Conservation (phyloP, 1,284 basidiomycete genomes). For the Microbotryum intermedium region DNA sequence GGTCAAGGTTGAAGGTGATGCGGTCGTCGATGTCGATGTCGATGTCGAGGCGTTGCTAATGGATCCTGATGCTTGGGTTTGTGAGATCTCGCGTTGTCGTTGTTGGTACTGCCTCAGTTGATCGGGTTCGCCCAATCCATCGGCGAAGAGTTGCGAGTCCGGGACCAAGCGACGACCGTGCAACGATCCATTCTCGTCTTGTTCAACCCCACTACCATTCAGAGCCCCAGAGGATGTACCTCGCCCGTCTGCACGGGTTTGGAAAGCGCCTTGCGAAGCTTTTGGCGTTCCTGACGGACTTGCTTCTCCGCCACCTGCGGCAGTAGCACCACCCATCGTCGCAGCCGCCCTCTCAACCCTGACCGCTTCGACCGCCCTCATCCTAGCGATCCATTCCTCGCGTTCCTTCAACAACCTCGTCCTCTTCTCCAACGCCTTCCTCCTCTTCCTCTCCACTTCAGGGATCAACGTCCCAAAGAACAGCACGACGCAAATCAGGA, state of each 20-base stretch:
- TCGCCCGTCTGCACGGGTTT: too few relatives aligned
- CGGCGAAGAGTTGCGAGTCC: constrained; percentile 18
- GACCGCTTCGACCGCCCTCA: not conserved
- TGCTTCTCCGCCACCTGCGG: not conserved
- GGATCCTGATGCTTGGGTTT: not conserved
- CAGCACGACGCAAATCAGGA: constrained; percentile 21
- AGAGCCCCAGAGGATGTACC: too few relatives aligned
- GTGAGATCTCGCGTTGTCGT: not conserved
- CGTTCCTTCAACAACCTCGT: constrained; percentile 30
- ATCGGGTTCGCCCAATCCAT: constrained; percentile 8
- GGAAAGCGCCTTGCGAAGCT: too few relatives aligned
- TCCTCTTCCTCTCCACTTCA: constrained; percentile 34
- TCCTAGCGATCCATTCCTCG: constrained; percentile 4
- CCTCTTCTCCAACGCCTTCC: constrained; percentile 34
- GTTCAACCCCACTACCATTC: too few relatives aligned
- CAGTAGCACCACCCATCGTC: not conserved
- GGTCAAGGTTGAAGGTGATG: not conserved
- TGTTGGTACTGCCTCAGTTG: not conserved
- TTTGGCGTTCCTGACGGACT: not conserved
- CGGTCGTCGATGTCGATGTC: not conserved
- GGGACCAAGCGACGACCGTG: not conserved
- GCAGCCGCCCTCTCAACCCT: not conserved
- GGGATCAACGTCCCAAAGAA: constrained; percentile 35
- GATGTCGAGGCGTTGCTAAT: not conserved
- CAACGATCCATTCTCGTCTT: too few relatives aligned